phyloP scores from a whole-genome alignment of 495 filamentous ascomycete genomes.

The Neurospora sublineolata region DNA sequence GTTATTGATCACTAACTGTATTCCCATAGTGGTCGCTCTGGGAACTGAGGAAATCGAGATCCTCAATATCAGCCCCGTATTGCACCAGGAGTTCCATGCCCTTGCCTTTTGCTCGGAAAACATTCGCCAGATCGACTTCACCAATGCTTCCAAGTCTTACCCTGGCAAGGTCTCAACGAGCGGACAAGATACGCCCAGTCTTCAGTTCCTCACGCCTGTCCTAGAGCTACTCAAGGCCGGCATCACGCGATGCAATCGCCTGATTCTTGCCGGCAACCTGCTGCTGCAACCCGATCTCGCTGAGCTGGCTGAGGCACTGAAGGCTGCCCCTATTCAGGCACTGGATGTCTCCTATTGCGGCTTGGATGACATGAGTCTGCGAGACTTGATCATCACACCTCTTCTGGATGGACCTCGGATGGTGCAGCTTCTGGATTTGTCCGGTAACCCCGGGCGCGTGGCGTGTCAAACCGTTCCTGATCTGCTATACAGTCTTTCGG shows the following conservation, averaged over 20 bases:
- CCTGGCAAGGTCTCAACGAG: background rate
- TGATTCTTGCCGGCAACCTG: conserved; percentile 17
- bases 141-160: conserved; percentile 20
- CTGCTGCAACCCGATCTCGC: conserved; percentile 17
- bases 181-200: background rate
- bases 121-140: conserved; percentile 33
- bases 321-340: conserved; percentile 13
- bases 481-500: conserved; percentile 10
- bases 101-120: conserved; percentile 33
- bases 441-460: conserved; percentile 69
- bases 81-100: conserved; percentile 39
- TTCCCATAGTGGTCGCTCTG: conserved; percentile 14
- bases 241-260: conserved; percentile 19
- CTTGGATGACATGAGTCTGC: conserved; percentile 14
- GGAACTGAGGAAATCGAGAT: conserved; percentile 24
- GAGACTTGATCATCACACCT: conserved; percentile 37
- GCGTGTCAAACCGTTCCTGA: conserved; percentile 12
- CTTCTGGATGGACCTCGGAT: conserved; percentile 7
- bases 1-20: conserved; percentile 2
- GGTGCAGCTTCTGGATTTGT: conserved; percentile 46
- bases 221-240: conserved; percentile 17
- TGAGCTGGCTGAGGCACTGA: conserved; percentile 21
- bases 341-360: conserved; percentile 23
- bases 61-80: conserved; percentile 25
- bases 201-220: conserved; percentile 25